Evolutionary conservation across 495 filamentous ascomycete genomes (phyloP).

Genomic region (Talaromyces ruber): DNA sequence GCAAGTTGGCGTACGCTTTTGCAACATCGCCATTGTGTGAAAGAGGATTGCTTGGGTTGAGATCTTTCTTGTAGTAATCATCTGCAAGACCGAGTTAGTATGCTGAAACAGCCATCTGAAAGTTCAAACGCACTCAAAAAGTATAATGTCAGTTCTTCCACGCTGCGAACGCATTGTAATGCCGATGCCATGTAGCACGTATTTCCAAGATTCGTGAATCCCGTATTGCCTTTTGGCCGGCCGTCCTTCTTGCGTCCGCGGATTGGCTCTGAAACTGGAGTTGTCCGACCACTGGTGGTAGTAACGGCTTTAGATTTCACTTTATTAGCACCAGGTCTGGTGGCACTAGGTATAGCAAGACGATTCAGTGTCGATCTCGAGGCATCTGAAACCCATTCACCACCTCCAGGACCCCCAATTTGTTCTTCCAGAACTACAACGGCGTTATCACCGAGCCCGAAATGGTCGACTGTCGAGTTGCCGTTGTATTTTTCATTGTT

Average conservation of each 20-base stretch:
- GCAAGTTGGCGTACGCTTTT: conserved; percentile 62
- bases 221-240: conserved; percentile 62
- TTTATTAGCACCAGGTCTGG: conserved; percentile 28
- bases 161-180: conserved; percentile 82
- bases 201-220: conserved; percentile 85
- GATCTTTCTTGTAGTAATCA: conserved; percentile 61
- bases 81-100: conserved; percentile 32
- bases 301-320: conserved; percentile 27
- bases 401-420: conserved; percentile 42
- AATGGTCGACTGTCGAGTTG: conserved; percentile 48
- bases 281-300: conserved; percentile 50
- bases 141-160: conserved; percentile 86
- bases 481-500: conserved; percentile 72
- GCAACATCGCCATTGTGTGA: conserved; percentile 79
- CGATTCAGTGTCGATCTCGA: conserved; percentile 30
- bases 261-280: conserved; percentile 47
- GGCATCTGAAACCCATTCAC: conserved; percentile 56
- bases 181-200: conserved; percentile 99
- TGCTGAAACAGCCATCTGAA: not conserved
- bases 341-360: conserved; percentile 29
- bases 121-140: conserved; percentile 55
- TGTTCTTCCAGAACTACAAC: conserved; percentile 73
- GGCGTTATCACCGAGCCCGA: conserved; percentile 58
- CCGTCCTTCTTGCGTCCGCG: conserved; percentile 60
- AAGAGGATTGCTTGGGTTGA: conserved; percentile 78